phyloP scores from a whole-genome alignment of 2,329 filamentous ascomycete genomes.

The Aspergillus latus region DNA sequence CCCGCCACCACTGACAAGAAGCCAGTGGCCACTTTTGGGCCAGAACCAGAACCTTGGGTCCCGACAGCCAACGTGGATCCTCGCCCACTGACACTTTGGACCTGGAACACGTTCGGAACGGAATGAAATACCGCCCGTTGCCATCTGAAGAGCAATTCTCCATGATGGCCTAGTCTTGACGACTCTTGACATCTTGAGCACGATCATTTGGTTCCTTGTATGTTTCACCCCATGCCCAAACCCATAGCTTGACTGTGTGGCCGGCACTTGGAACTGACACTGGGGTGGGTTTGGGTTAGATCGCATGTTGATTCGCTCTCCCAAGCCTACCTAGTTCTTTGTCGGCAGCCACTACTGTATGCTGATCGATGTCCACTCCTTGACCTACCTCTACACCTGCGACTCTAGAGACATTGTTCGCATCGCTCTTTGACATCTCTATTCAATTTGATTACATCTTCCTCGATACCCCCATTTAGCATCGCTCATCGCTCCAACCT shows the following conservation, averaged over 20 bases:
- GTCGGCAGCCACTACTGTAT: constrained; percentile 10
- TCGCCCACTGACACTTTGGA: not conserved
- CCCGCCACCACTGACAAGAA: not conserved
- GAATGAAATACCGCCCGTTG: constrained; percentile 11
- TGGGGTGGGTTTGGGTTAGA: not conserved
- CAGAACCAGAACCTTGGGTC: constrained; percentile 5
- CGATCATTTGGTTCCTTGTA: constrained; percentile 7
- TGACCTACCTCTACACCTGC: constrained; percentile 7
- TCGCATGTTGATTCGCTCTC: constrained; percentile 12
- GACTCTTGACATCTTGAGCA: not conserved
- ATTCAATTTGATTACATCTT: not conserved
- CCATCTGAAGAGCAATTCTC: constrained; percentile 3
- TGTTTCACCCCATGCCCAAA: not conserved
- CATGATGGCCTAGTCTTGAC: constrained; percentile 14
- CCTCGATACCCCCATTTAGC: constrained; percentile 1
- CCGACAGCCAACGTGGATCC: constrained; percentile 15
- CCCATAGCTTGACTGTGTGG: not conserved
- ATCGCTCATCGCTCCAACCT: not conserved
- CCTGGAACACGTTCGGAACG: constrained; percentile 8
- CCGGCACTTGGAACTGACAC: constrained; percentile 1
- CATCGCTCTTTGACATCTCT: constrained; percentile 6
- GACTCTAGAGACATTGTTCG: constrained; percentile 5
- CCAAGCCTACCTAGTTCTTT: constrained; percentile 3
- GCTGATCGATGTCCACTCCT: constrained; percentile 15
- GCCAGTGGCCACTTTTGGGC: not conserved